Evolutionary conservation across 2,329 filamentous ascomycete species (phyloP).

Genomic region (Hymenotorrendiella dingleyae): DNA sequence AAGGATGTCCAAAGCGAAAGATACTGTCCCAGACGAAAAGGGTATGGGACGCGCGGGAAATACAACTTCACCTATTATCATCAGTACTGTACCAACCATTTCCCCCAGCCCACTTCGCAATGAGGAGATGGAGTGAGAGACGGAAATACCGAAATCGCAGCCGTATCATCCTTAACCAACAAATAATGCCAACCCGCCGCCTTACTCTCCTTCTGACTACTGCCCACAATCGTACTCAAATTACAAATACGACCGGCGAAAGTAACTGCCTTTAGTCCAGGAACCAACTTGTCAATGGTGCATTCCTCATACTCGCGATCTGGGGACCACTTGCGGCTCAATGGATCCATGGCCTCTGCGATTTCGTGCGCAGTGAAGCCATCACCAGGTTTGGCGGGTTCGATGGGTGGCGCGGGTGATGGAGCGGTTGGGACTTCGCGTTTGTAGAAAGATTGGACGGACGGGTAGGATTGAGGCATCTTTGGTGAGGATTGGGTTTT

Average conservation of each 20-base stretch:
- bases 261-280: conserved; percentile 43
- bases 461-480: conserved; percentile 22
- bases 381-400: conserved; percentile 34
- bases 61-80: conserved; percentile 45
- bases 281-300: conserved; percentile 41
- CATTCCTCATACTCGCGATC: conserved; percentile 41
- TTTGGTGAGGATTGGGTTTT: no score
- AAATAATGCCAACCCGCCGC: conserved; percentile 48
- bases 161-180: conserved; percentile 50
- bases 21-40: conserved; percentile 45
- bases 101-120: conserved; percentile 1
- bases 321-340: conserved; percentile 36
- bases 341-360: conserved; percentile 33
- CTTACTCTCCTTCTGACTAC: conserved; percentile 36
- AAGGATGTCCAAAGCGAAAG: conserved; percentile 53
- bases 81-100: no score
- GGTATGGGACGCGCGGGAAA: conserved; percentile 38
- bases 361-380: conserved; percentile 48
- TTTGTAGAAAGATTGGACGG: conserved; percentile 27
- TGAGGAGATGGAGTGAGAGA: not conserved
- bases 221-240: conserved; percentile 39
- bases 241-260: conserved; percentile 53
- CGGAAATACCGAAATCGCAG: conserved; percentile 42
- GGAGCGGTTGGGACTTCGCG: conserved; percentile 13
- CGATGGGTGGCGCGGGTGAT: not conserved